phyloP scores from a whole-genome alignment of 805 yeast species.

The Huiozyma naganishii region DNA sequence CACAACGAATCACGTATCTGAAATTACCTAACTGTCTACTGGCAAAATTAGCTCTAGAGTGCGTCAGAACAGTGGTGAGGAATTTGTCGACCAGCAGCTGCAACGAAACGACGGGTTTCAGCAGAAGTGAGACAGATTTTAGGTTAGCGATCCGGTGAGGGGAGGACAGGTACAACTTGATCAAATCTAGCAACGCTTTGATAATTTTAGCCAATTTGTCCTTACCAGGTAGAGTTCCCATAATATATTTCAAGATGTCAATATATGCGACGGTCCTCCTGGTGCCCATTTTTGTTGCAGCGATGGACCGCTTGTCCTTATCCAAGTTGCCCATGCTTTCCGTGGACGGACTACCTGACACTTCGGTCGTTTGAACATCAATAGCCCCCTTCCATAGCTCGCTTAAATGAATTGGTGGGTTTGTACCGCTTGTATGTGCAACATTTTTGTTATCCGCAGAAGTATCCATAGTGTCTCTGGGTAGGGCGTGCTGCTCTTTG shows the following conservation, averaged over 20 bases:
- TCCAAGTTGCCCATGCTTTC: background rate
- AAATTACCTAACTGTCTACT: conserved; percentile 36
- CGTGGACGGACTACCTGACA: conserved; percentile 1
- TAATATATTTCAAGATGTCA: conserved; percentile 42
- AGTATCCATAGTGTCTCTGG: too few relatives aligned
- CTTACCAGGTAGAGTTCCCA: conserved; percentile 53
- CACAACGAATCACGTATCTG: conserved; percentile 61
- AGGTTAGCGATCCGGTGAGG: background rate
- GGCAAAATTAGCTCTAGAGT: conserved; percentile 12
- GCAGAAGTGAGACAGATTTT: background rate
- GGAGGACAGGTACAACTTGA: conserved; percentile 19
- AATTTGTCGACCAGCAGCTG: background rate
- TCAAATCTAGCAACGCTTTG: conserved; percentile 46
- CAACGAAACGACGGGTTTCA: background rate
- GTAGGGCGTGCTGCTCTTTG: too few relatives aligned
- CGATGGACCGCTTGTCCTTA: background rate
- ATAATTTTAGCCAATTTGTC: conserved; percentile 59
- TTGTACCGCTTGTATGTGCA: too few relatives aligned
- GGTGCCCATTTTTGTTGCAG: too few relatives aligned
- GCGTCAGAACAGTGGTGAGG: background rate
- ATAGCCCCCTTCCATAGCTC: too few relatives aligned
- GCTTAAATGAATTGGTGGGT: too few relatives aligned
- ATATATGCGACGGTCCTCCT: conserved; percentile 11
- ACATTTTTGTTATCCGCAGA: too few relatives aligned
- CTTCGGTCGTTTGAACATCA: too few relatives aligned